Evolutionary conservation across 2,329 filamentous ascomycete species (phyloP).

Genomic region (Diaporthe destruens): DNA sequence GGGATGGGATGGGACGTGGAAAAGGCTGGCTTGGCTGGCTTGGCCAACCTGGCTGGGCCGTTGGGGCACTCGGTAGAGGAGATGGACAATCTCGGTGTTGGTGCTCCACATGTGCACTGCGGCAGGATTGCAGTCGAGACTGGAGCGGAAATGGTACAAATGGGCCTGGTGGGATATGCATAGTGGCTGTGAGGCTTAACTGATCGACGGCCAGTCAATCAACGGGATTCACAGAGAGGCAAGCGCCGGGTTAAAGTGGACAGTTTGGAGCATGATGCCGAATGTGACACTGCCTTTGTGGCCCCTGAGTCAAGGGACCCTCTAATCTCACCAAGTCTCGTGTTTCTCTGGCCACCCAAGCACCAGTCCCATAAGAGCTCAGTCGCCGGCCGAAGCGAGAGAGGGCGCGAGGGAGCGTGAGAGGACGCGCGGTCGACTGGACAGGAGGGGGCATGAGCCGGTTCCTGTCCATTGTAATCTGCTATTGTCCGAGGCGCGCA

Average conservation of each 20-base stretch:
- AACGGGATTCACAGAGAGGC: background rate
- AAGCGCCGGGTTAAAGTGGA: constrained; percentile 11
- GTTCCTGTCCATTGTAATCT: constrained; percentile 21
- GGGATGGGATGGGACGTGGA: constrained; percentile 5
- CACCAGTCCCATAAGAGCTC: constrained; percentile 21
- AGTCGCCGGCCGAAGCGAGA: constrained; percentile 25
- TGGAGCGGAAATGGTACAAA: background rate
- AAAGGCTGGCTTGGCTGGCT: background rate
- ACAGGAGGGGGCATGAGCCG: constrained; percentile 8
- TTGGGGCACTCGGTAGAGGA: background rate
- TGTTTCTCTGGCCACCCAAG: constrained; percentile 19
- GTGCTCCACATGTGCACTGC: background rate
- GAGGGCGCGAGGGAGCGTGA: background rate
- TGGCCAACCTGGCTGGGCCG: background rate
- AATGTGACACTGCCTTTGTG: constrained; percentile 11
- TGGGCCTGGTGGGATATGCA: background rate
- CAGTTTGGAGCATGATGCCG: constrained; percentile 3
- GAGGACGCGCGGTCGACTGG: constrained; percentile 9
- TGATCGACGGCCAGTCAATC: background rate
- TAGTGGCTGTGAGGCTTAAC: constrained; percentile 3
- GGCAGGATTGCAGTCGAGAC: background rate
- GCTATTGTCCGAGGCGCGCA: constrained; percentile 17
- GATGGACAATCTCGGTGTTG: constrained; percentile 7
- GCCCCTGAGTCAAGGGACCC: constrained; percentile 33
- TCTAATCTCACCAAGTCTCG: constrained; percentile 24